Evolutionary conservation across 139 green algal genomes (phyloP).

Genomic region (Ettlia oleoabundans): DNA sequence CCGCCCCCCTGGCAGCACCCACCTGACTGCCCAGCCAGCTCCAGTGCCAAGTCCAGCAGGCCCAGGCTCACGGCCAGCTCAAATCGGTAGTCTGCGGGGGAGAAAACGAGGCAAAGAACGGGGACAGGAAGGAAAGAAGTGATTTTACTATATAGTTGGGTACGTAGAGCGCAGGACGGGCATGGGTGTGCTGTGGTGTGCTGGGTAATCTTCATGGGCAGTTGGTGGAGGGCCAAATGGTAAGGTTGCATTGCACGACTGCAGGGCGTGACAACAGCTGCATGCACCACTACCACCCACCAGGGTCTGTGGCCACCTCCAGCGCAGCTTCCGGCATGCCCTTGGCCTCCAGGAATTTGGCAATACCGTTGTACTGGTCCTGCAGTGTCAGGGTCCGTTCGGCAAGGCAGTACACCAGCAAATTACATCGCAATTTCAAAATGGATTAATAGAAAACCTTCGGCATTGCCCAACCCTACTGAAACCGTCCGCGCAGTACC

Average conservation of each 20-base stretch:
- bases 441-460: too few species aligned
- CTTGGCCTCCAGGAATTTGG: constrained; percentile 94
- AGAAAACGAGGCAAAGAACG: neutral
- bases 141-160: too few species aligned
- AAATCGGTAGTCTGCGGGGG: constrained; percentile 86
- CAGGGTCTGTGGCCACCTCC: constrained; percentile 86
- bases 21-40: constrained; percentile 76
- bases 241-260: neutral
- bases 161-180: too few species aligned
- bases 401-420: too few species aligned
- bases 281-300: neutral
- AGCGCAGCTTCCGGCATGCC: constrained; percentile 86
- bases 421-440: too few species aligned
- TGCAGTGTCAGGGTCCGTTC: too few species aligned
- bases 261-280: neutral
- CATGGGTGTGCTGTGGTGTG: too few species aligned
- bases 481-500: too few species aligned
- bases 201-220: too few species aligned
- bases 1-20: too few species aligned
- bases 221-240: too few species aligned
- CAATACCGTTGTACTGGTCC: constrained; percentile 85
- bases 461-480: too few species aligned
- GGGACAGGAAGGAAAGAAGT: neutral
- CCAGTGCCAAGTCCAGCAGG: constrained; percentile 79
- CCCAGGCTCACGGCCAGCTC: constrained; percentile 91